Evolutionary conservation across 495 filamentous ascomycete species (phyloP).

Genomic region (Thermochaetoides thermophila): DNA sequence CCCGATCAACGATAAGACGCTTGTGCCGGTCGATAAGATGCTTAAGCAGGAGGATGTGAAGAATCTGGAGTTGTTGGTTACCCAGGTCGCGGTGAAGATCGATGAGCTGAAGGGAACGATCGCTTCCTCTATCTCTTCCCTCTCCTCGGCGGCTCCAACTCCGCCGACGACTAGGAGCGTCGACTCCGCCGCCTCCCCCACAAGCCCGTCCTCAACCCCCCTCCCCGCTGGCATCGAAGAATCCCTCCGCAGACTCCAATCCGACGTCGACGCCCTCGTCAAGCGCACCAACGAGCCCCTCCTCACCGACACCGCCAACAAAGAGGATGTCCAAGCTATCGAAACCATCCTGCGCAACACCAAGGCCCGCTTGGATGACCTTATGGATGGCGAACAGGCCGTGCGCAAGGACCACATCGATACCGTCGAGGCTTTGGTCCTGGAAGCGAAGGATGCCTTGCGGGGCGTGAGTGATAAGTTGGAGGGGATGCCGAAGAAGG

Average conservation of each 20-base stretch:
- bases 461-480: constrained; percentile 41
- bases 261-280: constrained; percentile 20
- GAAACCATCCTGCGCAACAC: constrained; percentile 75
- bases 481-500: constrained; percentile 48
- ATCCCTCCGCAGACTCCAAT: constrained; percentile 20
- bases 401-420: constrained; percentile 65
- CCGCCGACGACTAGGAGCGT: constrained; percentile 26
- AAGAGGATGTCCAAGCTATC: constrained; percentile 74
- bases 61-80: constrained; percentile 66
- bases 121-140: constrained; percentile 21
- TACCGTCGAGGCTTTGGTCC: constrained; percentile 50
- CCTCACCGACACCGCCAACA: constrained; percentile 33
- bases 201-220: constrained; percentile 31
- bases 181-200: constrained; percentile 42
- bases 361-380: constrained; percentile 66
- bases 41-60: constrained; percentile 59
- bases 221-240: constrained; percentile 13
- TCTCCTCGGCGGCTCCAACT: constrained; percentile 30
- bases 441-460: constrained; percentile 56
- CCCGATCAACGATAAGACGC: constrained; percentile 21
- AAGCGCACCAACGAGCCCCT: constrained; percentile 7
- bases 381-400: constrained; percentile 46
- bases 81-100: constrained; percentile 67
- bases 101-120: constrained; percentile 58
- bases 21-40: constrained; percentile 25